Evolutionary conservation across 2,329 filamentous ascomycete genomes (phyloP).

Genomic region (Pseudocercospora ulei): DNA sequence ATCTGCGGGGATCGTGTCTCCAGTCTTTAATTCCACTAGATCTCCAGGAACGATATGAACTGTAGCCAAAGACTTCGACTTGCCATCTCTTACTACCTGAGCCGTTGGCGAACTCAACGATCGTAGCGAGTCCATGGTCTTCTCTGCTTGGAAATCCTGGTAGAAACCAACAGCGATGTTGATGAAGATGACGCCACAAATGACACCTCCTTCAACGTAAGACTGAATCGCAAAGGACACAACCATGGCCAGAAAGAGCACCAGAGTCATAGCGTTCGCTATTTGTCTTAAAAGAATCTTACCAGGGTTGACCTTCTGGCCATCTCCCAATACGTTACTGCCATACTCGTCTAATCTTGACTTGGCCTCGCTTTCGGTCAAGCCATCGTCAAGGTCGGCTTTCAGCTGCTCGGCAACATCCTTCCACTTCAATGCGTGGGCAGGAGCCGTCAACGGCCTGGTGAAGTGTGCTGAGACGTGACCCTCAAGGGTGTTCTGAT

Average conservation of each 20-base stretch:
- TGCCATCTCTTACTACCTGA: slow-evolving; percentile 41
- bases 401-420: slow-evolving; percentile 49
- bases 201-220: slow-evolving; percentile 43
- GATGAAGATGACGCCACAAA: slow-evolving; percentile 40
- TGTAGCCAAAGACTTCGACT: slow-evolving; percentile 37
- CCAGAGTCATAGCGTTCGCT: slow-evolving; percentile 68
- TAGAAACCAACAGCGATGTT: slow-evolving; percentile 42
- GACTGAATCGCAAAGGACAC: slow-evolving; percentile 42
- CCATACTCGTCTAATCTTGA: slow-evolving; percentile 53
- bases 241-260: slow-evolving; percentile 43
- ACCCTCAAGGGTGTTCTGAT: slow-evolving; percentile 17
- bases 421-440: slow-evolving; percentile 51
- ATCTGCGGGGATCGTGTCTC: slow-evolving; percentile 45
- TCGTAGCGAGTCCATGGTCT: slow-evolving; percentile 44
- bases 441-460: slow-evolving; percentile 50
- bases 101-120: slow-evolving; percentile 43
- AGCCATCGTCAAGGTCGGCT: slow-evolving; percentile 57
- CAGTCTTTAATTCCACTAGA: slow-evolving; percentile 41
- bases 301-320: slow-evolving; percentile 56
- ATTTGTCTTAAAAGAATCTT: slow-evolving; percentile 65
- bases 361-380: slow-evolving; percentile 52
- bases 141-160: slow-evolving; percentile 43
- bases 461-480: slow-evolving; percentile 35
- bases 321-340: slow-evolving; percentile 61
- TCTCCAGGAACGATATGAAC: slow-evolving; percentile 43